Evolutionary conservation across 257 asterid species (phyloP), one percentile per base, ranked within the genome.

Genomic region (Nemophila menziesii): DNA sequence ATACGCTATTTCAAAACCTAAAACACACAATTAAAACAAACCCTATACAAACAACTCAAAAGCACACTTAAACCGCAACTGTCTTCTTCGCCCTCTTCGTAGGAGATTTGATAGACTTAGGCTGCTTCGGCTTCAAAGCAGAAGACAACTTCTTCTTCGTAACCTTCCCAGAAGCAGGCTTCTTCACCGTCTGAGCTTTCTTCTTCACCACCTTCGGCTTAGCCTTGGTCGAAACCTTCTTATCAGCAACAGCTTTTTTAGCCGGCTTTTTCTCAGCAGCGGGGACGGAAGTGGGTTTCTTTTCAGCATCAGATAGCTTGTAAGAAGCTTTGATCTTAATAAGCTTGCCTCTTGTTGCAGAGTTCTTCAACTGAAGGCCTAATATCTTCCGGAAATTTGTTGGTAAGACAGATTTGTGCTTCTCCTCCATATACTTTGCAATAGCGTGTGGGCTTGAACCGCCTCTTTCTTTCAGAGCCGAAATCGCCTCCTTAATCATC

Each of bases 401-500:
- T 0, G 92, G 87, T 20, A 80, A 51, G n/a, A 52, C 87, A 0
- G 71, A 48, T 38, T 68, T 73, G 42, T 73, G 83, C 56, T 71
- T 80, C 63, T 71, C 87, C 48, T 80, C 92, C 83, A 71, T 68
- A 67, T 47, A 66, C 43, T 76, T 80, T 0, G 87, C 92, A 37
- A 80, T 71, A n/a, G n/a, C n/a, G n/a, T n/a, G n/a, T n/a, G n/a
- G n/a, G n/a, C n/a, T n/a, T n/a, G 83, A 80, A 27, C 92, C 87
- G 23, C 73, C 23, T 58, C 44, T 73, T 60, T 80, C 92, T 1
- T 73, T 63, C 69, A 80, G 36, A 0, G 73, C 77, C 52, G 43
- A 6, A 48, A 80, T 21, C 17, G 87, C 84, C 48, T 71, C 92
- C 65, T 76, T 80, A 20, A 80, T 80, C 92, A 80, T 80, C 92